phyloP scores from a whole-genome alignment of 257 asterid genomes.

The Leonotis leonurus region DNA sequence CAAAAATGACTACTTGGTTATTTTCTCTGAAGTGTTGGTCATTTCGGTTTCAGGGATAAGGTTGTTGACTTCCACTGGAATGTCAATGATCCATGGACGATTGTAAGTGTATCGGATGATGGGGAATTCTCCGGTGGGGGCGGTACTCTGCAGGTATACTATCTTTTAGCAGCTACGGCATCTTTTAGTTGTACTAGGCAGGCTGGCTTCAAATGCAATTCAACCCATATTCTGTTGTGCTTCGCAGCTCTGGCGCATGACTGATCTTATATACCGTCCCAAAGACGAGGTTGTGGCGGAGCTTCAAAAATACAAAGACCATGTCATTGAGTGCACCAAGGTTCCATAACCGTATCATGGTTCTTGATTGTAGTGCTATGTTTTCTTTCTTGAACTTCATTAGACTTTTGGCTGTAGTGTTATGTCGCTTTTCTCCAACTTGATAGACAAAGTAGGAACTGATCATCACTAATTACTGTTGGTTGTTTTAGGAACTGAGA shows the following conservation, averaged over 20 bases:
- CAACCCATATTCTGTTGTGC: not conserved
- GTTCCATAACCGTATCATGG: conserved; percentile 6
- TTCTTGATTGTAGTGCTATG: too few species aligned
- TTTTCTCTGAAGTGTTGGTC: not conserved
- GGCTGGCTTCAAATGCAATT: too few species aligned
- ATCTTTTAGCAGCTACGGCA: too few species aligned
- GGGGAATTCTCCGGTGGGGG: conserved; percentile 85
- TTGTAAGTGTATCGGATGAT: conserved; percentile 89
- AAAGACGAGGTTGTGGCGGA: conserved; percentile 75
- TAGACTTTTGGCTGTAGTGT: conserved; percentile 11
- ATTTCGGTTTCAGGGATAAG: conserved; percentile 59
- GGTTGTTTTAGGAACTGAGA: too few species aligned
- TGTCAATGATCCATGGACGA: conserved; percentile 82
- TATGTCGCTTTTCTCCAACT: too few species aligned
- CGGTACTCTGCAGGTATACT: conserved; percentile 88
- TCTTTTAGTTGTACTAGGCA: too few species aligned
- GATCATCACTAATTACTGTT: too few species aligned
- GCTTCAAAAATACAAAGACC: conserved; percentile 84
- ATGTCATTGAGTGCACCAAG: conserved; percentile 71
- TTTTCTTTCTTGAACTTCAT: not conserved
- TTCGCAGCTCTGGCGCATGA: conserved; percentile 89
- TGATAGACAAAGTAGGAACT: too few species aligned
- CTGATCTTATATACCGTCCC: conserved; percentile 79
- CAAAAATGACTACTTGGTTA: not conserved
- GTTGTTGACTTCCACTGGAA: conserved; percentile 97